These are phyloP conservation scores for Dalbergia cultrata DNA, from an alignment of 306 rosid genomes.

Conservation along the genomic window DNA sequence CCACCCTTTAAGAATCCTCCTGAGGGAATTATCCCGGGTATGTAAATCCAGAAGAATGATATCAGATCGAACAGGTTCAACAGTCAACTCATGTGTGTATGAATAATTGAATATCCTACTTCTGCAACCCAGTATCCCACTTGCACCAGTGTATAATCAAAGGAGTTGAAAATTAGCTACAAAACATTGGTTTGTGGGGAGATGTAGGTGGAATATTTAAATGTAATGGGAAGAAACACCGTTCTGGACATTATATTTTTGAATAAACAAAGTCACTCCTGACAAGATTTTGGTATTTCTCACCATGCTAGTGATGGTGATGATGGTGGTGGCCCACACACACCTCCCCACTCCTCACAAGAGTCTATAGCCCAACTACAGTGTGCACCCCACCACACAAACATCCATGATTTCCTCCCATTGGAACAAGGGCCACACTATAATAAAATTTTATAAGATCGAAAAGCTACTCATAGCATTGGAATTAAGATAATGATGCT, in stretches of 20 bases:
- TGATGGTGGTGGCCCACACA: conserved; percentile 42
- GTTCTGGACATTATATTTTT: background rate
- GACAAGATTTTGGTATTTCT: conserved; percentile 48
- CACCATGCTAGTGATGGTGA: conserved; percentile 32
- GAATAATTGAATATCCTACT: too few species aligned
- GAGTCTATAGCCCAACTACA: conserved; percentile 41
- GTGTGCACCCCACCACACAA: conserved; percentile 53
- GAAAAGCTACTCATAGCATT: conserved; percentile 28
- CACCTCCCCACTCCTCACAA: conserved; percentile 23
- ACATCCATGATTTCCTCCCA: conserved; percentile 59
- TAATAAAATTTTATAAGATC: conserved; percentile 6
- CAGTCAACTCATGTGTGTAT: conserved; percentile 37
- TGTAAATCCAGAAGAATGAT: conserved; percentile 20
- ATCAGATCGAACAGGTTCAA: conserved; percentile 6
- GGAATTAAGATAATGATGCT: conserved; percentile 32
- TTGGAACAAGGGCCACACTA: conserved; percentile 31
- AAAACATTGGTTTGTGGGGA: conserved; percentile 9
- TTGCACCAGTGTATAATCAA: conserved; percentile 12
- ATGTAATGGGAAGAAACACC: background rate
- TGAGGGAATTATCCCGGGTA: too few species aligned
- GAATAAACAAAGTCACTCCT: conserved; percentile 24
- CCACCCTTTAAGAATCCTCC: too few species aligned
- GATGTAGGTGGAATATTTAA: conserved; percentile 13
- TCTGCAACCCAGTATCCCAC: too few species aligned
- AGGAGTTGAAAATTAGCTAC: conserved; percentile 27